Percentiles rank a stretch among this genome's conserved stretches.
Conservation (phyloP, 2,329 filamentous ascomycete genomes). For the Alternaria conjuncta region DNA sequence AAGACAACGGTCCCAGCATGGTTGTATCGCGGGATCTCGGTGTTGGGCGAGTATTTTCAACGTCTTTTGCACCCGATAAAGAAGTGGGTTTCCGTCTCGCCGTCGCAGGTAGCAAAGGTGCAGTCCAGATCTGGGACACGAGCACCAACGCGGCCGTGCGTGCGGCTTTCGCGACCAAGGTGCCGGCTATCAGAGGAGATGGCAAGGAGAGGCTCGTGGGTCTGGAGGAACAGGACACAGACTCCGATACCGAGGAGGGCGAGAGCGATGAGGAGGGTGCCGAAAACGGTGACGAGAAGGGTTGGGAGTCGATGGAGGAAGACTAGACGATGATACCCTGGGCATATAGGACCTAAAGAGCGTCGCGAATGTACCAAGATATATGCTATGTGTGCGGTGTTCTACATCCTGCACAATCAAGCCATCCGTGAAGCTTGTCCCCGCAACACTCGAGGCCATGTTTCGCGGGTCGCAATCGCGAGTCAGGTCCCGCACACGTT, state of each 20-base stretch:
- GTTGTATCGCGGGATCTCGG: constrained; percentile 91
- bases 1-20: constrained; percentile 80
- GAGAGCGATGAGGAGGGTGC: constrained; percentile 53
- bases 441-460: neutral
- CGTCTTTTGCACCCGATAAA: constrained; percentile 85
- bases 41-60: constrained; percentile 92
- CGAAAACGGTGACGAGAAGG: constrained; percentile 41
- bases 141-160: constrained; percentile 89
- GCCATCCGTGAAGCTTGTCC: constrained; percentile 1
- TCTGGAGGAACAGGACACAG: constrained; percentile 69
- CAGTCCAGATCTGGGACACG: constrained; percentile 94
- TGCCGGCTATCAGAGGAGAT: constrained; percentile 65
- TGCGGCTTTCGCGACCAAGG: constrained; percentile 77
- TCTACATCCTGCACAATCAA: neutral
- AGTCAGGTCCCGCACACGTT: constrained; percentile 12
- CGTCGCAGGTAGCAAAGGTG: constrained; percentile 92
- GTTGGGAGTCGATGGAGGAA: constrained; percentile 52
- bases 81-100: constrained; percentile 92
- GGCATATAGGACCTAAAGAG: neutral
- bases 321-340: constrained; percentile 36
- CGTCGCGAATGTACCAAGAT: neutral
- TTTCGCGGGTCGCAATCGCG: neutral
- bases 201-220: constrained; percentile 79
- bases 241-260: constrained; percentile 63
- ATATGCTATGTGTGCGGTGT: neutral